phyloP scores from a whole-genome alignment of 1,284 basidiomycete species.

The Malassezia brasiliensis region DNA sequence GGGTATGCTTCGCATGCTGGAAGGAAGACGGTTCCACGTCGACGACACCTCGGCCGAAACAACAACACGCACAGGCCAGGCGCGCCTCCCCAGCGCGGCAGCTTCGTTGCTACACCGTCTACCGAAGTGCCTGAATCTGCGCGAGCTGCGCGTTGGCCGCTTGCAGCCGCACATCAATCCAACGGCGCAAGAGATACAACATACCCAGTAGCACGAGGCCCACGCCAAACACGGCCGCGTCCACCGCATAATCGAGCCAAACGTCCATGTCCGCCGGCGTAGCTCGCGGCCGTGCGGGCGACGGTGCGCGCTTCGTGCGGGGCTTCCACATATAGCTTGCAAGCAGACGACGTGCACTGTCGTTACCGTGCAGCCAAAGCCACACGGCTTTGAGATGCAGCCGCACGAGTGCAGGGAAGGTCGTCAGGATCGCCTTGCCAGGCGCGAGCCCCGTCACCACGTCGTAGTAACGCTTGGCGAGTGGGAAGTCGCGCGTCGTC shows the following conservation, averaged over 20 bases:
- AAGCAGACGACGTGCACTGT: conserved; percentile 4
- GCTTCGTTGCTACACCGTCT: neutral
- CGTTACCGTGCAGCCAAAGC: conserved; percentile 46
- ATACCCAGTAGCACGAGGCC: neutral
- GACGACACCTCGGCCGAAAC: conserved; percentile 10
- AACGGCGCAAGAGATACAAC: neutral
- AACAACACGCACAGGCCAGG: conserved; percentile 1
- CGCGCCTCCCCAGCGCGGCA: neutral
- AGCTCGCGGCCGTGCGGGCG: neutral
- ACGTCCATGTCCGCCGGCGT: neutral
- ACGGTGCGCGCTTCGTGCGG: neutral
- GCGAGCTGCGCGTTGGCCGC: neutral
- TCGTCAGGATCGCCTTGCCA: conserved; percentile 50
- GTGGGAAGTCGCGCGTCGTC: conserved; percentile 68
- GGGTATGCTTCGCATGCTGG: conserved; percentile 1
- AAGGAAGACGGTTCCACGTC: conserved; percentile 11
- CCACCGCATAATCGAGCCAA: neutral
- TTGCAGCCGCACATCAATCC: neutral
- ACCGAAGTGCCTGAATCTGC: neutral
- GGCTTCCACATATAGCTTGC: neutral
- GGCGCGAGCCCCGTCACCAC: conserved; percentile 64
- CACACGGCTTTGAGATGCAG: conserved; percentile 75
- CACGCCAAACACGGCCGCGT: neutral
- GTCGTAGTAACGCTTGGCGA: conserved; percentile 94
- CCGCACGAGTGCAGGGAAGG: conserved; percentile 55